phyloP scores from a whole-genome alignment of 768 basidiomycete species.

The Astraeus odoratus region DNA sequence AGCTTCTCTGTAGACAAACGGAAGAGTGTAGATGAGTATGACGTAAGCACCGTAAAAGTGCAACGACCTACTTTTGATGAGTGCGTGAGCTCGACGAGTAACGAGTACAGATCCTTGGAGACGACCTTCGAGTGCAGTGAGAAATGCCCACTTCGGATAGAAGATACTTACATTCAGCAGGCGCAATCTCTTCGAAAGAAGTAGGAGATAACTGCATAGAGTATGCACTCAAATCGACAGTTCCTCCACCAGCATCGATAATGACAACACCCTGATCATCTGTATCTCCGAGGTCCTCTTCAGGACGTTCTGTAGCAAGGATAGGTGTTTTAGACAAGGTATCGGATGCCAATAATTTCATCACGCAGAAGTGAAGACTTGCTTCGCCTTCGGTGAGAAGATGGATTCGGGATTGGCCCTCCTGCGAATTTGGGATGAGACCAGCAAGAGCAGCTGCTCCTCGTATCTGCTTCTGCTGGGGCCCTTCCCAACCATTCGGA shows the following conservation, averaged over 20 bases:
- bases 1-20: slow-evolving; percentile 19
- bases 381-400: slow-evolving; percentile 65
- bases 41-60: not conserved
- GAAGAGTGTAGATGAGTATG: not conserved
- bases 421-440: slow-evolving; percentile 35
- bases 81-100: slow-evolving; percentile 25
- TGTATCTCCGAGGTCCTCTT: slow-evolving; percentile 16
- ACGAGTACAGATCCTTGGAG: slow-evolving; percentile 37
- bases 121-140: slow-evolving; percentile 24
- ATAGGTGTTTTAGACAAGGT: slow-evolving; percentile 12
- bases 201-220: slow-evolving; percentile 33
- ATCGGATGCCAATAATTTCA: slow-evolving; percentile 37
- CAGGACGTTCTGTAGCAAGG: slow-evolving; percentile 13
- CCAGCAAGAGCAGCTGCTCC: slow-evolving; percentile 45
- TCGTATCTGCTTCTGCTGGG: slow-evolving; percentile 52
- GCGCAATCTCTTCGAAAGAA: slow-evolving; percentile 33
- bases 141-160: not conserved
- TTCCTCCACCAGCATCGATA: slow-evolving; percentile 46
- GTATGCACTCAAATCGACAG: slow-evolving; percentile 37
- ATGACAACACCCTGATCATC: slow-evolving; percentile 33
- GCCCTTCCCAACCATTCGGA: slow-evolving; percentile 62
- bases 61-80: slow-evolving; percentile 21
- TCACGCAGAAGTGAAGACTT: slow-evolving; percentile 50
- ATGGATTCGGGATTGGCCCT: slow-evolving; percentile 37
- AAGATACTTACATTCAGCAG: slow-evolving; percentile 27